phyloP scores from a whole-genome alignment of 148 eudicot genomes.

The Cornus suecica region DNA sequence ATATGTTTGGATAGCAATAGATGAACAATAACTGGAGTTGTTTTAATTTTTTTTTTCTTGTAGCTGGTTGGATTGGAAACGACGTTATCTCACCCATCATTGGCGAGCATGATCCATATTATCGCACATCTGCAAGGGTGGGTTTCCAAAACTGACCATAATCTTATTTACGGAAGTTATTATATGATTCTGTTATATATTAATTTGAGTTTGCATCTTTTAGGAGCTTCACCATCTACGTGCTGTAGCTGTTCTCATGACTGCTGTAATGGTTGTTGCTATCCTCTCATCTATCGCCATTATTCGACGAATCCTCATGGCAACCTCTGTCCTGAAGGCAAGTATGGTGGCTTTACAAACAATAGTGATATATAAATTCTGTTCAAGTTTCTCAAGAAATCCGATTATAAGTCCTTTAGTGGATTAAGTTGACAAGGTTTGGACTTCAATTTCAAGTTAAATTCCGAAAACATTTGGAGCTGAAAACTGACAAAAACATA shows the following conservation, averaged over 20 bases:
- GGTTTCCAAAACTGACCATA: constrained; percentile 14
- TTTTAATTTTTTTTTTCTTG: constrained; percentile 1
- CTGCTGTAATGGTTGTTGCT: constrained; percentile 63
- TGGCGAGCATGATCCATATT: constrained; percentile 88
- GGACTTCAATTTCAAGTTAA: neutral
- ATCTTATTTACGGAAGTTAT: constrained; percentile 6
- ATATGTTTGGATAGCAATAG: neutral
- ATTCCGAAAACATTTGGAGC: neutral
- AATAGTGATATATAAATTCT: too few species aligned
- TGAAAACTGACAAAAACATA: neutral
- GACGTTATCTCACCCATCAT: constrained; percentile 85
- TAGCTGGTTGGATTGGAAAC: constrained; percentile 99
- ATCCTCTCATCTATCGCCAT: constrained; percentile 85
- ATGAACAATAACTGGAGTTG: constrained; percentile 1
- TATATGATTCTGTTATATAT: constrained; percentile 12
- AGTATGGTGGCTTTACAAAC: constrained; percentile 15
- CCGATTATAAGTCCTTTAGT: too few species aligned
- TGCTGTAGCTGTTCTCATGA: constrained; percentile 75
- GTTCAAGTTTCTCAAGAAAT: neutral
- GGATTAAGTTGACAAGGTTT: neutral
- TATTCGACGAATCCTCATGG: constrained; percentile 93
- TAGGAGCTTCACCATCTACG: constrained; percentile 90
- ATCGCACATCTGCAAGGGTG: constrained; percentile 80
- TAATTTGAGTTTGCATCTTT: constrained; percentile 13
- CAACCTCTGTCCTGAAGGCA: constrained; percentile 94